Evolutionary conservation across 2,329 filamentous ascomycete genomes (phyloP).

Genomic region (Periglandula ipomoeae): DNA sequence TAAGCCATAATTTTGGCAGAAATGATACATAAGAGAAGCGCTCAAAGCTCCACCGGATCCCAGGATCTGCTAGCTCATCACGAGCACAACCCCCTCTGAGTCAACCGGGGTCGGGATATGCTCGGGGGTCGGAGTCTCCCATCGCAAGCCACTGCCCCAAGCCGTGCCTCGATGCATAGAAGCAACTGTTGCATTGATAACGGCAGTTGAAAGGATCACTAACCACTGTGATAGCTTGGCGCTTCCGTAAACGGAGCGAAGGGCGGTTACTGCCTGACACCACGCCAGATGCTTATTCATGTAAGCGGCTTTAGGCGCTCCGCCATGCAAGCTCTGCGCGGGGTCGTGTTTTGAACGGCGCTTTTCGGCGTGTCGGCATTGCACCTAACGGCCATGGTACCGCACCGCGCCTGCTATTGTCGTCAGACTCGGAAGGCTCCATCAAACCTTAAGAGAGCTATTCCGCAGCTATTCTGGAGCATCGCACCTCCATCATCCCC

Average conservation of each 20-base stretch:
- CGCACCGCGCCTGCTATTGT: background rate
- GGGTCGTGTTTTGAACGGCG: slow-evolving; percentile 5
- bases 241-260: slow-evolving; percentile 4
- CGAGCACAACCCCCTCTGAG: background rate
- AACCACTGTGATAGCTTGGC: background rate
- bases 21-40: too few species aligned
- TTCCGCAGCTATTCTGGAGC: background rate
- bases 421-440: background rate
- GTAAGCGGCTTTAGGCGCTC: background rate
- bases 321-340: background rate
- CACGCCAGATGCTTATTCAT: background rate
- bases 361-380: slow-evolving; percentile 7
- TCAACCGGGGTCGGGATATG: slow-evolving; percentile 2
- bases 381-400: background rate
- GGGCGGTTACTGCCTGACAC: background rate
- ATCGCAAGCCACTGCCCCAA: background rate
- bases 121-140: slow-evolving; percentile 3
- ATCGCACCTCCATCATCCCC: background rate
- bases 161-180: background rate
- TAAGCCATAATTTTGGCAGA: too few species aligned
- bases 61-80: too few species aligned
- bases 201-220: background rate
- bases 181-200: background rate
- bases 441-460: background rate
- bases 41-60: background rate